Evolutionary conservation across 2,329 filamentous ascomycete species (phyloP).

Genomic region (Paracorniculantispora psalliotae): DNA sequence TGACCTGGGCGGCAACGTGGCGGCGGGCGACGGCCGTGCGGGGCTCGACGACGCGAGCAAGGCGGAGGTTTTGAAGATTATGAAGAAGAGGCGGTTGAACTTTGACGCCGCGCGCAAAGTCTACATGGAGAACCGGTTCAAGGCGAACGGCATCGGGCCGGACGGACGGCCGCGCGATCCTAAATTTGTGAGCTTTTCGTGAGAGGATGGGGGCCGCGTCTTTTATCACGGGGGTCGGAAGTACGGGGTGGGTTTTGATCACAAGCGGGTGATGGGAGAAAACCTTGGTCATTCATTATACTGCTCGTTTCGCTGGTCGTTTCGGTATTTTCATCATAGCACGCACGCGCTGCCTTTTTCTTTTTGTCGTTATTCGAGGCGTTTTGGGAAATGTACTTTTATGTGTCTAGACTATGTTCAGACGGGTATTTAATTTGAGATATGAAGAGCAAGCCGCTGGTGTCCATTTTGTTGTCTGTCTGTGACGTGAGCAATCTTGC

Average conservation of each 20-base stretch:
- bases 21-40: constrained; percentile 68
- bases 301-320: constrained; percentile 15
- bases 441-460: no score
- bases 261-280: not conserved
- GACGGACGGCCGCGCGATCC: constrained; percentile 87
- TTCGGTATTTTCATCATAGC: constrained; percentile 12
- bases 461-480: no score
- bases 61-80: constrained; percentile 77
- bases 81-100: constrained; percentile 75
- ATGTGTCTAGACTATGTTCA: not conserved
- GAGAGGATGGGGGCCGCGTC: constrained; percentile 11
- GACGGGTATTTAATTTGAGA: no score
- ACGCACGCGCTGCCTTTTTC: not conserved
- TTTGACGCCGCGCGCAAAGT: constrained; percentile 90
- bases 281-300: not conserved
- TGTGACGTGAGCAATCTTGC: no score
- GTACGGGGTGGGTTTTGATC: not conserved
- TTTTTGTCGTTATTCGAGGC: not conserved
- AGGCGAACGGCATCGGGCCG: constrained; percentile 78
- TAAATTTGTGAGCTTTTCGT: constrained; percentile 86
- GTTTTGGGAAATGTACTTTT: not conserved
- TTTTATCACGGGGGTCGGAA: no score
- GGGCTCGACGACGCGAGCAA: constrained; percentile 81
- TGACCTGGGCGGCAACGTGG: constrained; percentile 75
- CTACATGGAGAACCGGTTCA: constrained; percentile 81